A percentile compares a stretch with the other conserved stretches of the same genome.
These are phyloP conservation scores for Parsonsia alboflavescens DNA, from an alignment of 257 asterid genomes.

Conservation along the genomic window DNA sequence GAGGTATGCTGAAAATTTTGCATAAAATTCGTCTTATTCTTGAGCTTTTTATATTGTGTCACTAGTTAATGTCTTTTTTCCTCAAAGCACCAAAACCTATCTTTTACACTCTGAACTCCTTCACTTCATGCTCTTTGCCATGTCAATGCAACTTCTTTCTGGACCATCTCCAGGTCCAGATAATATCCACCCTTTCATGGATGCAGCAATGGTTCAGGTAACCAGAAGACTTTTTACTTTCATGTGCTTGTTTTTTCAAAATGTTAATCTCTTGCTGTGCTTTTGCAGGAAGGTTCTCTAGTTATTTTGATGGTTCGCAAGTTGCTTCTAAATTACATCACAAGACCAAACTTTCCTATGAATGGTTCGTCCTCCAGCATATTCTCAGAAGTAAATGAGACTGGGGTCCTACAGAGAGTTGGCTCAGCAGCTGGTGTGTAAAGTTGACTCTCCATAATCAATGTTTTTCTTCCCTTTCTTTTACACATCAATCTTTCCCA, in stretches of 20 bases:
- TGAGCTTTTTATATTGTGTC: conserved; percentile 3
- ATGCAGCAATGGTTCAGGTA: conserved; percentile 89
- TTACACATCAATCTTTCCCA: not conserved
- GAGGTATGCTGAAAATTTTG: conserved; percentile 50
- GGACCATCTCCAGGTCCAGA: conserved; percentile 89
- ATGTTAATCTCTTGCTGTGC: not conserved
- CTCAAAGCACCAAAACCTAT: conserved; percentile 56
- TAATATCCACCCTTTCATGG: conserved; percentile 83
- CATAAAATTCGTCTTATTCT: conserved; percentile 4
- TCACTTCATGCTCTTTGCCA: conserved; percentile 66
- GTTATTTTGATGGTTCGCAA: conserved; percentile 58
- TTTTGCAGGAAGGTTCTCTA: conserved; percentile 67
- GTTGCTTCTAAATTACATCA: conserved; percentile 70
- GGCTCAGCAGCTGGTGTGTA: conserved; percentile 94
- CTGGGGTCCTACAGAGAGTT: conserved; percentile 81
- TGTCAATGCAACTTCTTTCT: conserved; percentile 91
- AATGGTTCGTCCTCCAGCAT: conserved; percentile 47
- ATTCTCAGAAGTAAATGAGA: conserved; percentile 64
- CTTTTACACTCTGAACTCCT: conserved; percentile 80
- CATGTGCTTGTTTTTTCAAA: not conserved
- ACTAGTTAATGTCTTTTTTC: conserved; percentile 28
- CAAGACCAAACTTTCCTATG: conserved; percentile 46
- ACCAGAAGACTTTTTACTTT: not conserved
- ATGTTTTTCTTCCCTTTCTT: not conserved
- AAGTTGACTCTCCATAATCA: not conserved